Percentiles rank a stretch among this genome's conserved stretches.
These are phyloP conservation scores for Mucor velutinosus DNA, from an alignment of 371 early-diverging fungal genomes.

Conservation along the genomic window DNA sequence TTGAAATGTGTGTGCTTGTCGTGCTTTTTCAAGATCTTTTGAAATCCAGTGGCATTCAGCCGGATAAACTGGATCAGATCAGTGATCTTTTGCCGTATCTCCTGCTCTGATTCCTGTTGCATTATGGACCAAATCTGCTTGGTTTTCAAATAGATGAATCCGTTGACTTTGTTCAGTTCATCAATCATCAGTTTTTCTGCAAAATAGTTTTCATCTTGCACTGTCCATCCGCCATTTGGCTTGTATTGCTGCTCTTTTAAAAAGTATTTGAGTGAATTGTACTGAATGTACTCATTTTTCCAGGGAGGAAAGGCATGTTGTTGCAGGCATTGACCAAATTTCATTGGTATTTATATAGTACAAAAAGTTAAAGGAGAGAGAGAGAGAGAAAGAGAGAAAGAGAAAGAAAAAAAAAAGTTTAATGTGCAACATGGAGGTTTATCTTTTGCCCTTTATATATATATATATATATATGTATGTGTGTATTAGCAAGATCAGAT, in stretches of 20 bases:
- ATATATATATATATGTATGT: no score
- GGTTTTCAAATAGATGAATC: constrained; percentile 13
- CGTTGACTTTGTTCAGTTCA: constrained; percentile 11
- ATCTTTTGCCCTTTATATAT: not conserved
- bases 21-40: constrained; percentile 94
- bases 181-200: not conserved
- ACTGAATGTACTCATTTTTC: constrained; percentile 25
- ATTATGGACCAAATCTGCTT: constrained; percentile 8
- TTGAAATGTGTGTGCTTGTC: constrained; percentile 75
- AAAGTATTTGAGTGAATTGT: constrained; percentile 15
- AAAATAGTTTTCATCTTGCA: constrained; percentile 17
- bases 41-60: constrained; percentile 89
- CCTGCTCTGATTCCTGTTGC: constrained; percentile 26
- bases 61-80: constrained; percentile 86
- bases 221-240: constrained; percentile 7
- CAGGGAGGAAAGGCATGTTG: constrained; percentile 16
- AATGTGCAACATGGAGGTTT: not conserved
- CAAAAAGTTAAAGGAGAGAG: not conserved
- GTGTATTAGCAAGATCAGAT: not conserved
- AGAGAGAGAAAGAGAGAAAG: not conserved
- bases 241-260: constrained; percentile 15
- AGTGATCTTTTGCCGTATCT: constrained; percentile 59
- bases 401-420: no score
- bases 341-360: constrained; percentile 12
- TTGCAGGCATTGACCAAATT: constrained; percentile 16